These are phyloP conservation scores for Starmerella lactis-condensi DNA, from an alignment of 805 yeast genomes.

Conservation along the genomic window DNA sequence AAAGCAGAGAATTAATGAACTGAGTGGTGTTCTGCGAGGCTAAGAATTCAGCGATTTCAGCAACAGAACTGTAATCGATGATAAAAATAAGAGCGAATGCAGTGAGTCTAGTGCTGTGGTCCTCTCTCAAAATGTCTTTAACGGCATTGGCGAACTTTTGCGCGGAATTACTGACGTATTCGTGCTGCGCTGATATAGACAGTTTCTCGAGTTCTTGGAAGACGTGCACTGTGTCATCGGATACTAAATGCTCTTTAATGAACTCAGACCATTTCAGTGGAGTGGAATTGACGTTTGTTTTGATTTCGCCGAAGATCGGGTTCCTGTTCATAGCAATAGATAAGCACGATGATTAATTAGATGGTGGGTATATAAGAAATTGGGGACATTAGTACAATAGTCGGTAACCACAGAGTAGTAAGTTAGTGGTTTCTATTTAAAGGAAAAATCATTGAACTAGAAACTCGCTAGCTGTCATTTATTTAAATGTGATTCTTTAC, in stretches of 20 bases:
- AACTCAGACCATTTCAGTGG: conserved; percentile 87
- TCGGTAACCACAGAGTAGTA: too few species aligned
- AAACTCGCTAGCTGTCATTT: too few species aligned
- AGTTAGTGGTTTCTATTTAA: too few species aligned
- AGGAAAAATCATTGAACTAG: too few species aligned
- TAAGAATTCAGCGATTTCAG: conserved; percentile 23
- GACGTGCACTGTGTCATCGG: conserved; percentile 47
- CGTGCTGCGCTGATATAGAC: conserved; percentile 19
- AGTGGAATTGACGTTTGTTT: conserved; percentile 49
- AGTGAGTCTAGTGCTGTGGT: conserved; percentile 42
- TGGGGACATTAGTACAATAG: too few species aligned
- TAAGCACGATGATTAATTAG: too few species aligned
- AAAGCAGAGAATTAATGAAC: conserved; percentile 30
- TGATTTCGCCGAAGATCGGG: conserved; percentile 22
- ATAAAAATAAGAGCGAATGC: conserved; percentile 45
- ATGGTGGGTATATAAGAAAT: too few species aligned
- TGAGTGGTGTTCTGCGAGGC: conserved; percentile 28
- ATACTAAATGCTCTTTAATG: conserved; percentile 50
- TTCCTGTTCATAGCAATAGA: conserved; percentile 11
- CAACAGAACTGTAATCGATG: conserved; percentile 31
- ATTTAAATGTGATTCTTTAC: too few species aligned
- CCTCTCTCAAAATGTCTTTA: conserved; percentile 35
- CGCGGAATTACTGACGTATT: conserved; percentile 24
- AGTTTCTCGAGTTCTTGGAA: conserved; percentile 37
- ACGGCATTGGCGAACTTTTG: conserved; percentile 38